These are phyloP conservation scores for Coniosporium tulheliwenetii DNA, from an alignment of 2,329 filamentous ascomycete species.

Conservation along the genomic window DNA sequence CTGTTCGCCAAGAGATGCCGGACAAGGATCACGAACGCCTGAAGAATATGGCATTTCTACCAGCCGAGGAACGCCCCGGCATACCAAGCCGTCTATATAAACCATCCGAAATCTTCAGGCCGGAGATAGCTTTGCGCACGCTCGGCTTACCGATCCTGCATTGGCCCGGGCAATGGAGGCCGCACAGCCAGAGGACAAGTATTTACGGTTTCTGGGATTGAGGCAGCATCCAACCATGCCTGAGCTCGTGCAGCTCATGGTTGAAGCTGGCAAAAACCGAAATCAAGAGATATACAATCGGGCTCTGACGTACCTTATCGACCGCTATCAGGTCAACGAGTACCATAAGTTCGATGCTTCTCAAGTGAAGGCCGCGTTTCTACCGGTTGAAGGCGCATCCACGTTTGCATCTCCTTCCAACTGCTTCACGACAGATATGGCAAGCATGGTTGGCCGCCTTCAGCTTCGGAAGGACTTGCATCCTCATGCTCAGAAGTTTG, in stretches of 20 bases:
- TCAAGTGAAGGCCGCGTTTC: conserved; percentile 25
- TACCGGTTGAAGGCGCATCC: conserved; percentile 58
- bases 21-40: conserved; percentile 64
- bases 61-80: conserved; percentile 46
- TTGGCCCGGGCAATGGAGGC: conserved; percentile 61
- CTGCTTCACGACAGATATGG: conserved; percentile 70
- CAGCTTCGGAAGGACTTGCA: conserved; percentile 66
- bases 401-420: too few species aligned
- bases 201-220: conserved; percentile 60
- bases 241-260: conserved; percentile 68
- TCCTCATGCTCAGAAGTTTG: conserved; percentile 69
- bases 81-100: conserved; percentile 38
- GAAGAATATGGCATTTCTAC: conserved; percentile 64
- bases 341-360: conserved; percentile 52
- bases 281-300: conserved; percentile 44
- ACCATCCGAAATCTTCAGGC: conserved; percentile 68
- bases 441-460: conserved; percentile 63
- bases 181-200: conserved; percentile 56
- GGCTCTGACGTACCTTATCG: conserved; percentile 68
- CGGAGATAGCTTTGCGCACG: conserved; percentile 51
- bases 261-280: conserved; percentile 37
- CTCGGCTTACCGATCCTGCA: conserved; percentile 63
- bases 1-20: conserved; percentile 81
- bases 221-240: conserved; percentile 52
- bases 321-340: conserved; percentile 60